Evolutionary conservation across 75 land plant genomes (phyloP).

Genomic region (Pseudotsuga menziesii): DNA sequence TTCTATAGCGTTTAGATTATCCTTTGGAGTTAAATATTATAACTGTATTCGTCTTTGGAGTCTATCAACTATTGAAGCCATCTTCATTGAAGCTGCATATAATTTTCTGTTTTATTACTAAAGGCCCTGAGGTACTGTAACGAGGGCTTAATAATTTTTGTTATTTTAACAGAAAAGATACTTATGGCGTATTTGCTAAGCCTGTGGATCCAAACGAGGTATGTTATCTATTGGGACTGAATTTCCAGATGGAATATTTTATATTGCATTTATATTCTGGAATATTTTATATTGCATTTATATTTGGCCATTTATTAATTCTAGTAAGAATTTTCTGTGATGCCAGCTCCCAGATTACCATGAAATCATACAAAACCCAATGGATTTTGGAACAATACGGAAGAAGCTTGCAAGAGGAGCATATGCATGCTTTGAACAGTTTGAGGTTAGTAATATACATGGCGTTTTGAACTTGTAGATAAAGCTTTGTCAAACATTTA

Average conservation of each 20-base stretch:
- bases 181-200: constrained; percentile 78
- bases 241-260: not conserved
- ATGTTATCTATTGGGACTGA: not conserved
- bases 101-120: not conserved
- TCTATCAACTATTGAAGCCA: not conserved
- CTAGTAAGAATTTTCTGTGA: constrained; percentile 1
- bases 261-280: not conserved
- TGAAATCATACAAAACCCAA: constrained; percentile 88
- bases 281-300: not conserved
- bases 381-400: constrained; percentile 88
- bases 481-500: not conserved
- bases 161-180: constrained; percentile 64
- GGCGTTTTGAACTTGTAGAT: not conserved
- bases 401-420: constrained; percentile 63
- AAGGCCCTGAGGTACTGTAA: not conserved
- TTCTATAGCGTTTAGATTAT: not conserved
- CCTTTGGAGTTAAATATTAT: not conserved
- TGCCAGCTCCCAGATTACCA: constrained; percentile 87
- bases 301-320: not conserved
- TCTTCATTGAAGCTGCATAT: not conserved
- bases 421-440: constrained; percentile 56
- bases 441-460: constrained; percentile 60
- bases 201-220: constrained; percentile 95
- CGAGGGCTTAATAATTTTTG: not conserved
- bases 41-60: not conserved